These are phyloP conservation scores for Aureobasidium sp. DNA, from an alignment of 2,329 filamentous ascomycete genomes.

Conservation along the genomic window DNA sequence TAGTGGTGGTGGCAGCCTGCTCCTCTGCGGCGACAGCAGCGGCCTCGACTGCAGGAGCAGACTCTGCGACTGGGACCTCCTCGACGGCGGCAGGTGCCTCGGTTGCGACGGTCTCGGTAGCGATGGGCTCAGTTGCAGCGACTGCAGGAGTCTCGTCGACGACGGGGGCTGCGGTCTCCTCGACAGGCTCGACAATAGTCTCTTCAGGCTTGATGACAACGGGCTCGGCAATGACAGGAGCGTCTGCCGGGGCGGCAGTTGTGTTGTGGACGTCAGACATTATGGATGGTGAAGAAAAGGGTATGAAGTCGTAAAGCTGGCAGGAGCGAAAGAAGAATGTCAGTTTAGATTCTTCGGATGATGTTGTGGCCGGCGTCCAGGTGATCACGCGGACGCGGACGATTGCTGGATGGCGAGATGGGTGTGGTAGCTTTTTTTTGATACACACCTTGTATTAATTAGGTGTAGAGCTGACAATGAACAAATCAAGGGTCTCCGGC, in stretches of 20 bases:
- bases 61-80: conserved; percentile 28
- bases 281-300: conserved; percentile 12
- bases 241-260: conserved; percentile 12
- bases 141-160: conserved; percentile 12
- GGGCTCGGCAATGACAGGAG: conserved; percentile 12
- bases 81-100: conserved; percentile 28
- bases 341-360: neutral
- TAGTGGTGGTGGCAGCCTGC: conserved; percentile 28
- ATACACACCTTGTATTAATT: conserved; percentile 13
- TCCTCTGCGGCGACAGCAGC: conserved; percentile 29
- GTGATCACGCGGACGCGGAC: neutral
- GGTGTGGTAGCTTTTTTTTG: neutral
- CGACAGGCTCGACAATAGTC: conserved; percentile 9
- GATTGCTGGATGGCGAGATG: neutral
- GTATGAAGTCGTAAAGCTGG: conserved; percentile 8
- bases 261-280: conserved; percentile 22
- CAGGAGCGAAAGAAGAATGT: conserved; percentile 5
- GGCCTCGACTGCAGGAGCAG: conserved; percentile 28
- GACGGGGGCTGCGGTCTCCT: conserved; percentile 8
- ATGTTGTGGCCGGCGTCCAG: neutral
- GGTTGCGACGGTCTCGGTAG: conserved; percentile 2
- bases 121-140: neutral
- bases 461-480: conserved; percentile 7
- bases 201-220: conserved; percentile 12
- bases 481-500: conserved; percentile 11